Base-by-base conservation (phyloP, 2,329 filamentous ascomycete species). In the Leptographium lundbergii region DNA sequence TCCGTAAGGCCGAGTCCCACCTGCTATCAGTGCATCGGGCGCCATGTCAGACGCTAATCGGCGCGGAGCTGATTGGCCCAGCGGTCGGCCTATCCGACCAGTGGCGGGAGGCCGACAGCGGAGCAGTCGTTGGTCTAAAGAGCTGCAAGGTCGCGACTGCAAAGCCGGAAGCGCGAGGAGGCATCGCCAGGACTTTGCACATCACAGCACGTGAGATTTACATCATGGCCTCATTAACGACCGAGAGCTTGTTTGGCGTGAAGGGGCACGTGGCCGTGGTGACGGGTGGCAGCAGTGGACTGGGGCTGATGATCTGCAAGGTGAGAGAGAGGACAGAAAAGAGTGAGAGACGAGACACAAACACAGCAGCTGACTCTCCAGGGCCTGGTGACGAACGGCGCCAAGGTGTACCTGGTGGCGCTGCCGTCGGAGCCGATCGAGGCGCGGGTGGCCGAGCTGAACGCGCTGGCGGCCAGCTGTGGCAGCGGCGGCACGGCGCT, bases 351-450 rank as follows among this genome's bases (percentile, higher is more conserved):
- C 11, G 22, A 17, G 6, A 13, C 1, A 3, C 4, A 34, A 39
- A 10, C 6, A 17, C 17, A 36, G 1, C 24, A 14, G 27, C 51
- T 45, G 53, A 6, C 64, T 2, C 2, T 1, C 68, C 75, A 70
- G 54, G 66, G 69, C 27, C 66, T 70, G 13, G 81, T 87, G 0
- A 72, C 75, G 60, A 88, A 87, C 69, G 84, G 85, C 61, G 81
- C 80, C 60, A 86, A 80, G 62, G 86, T 89, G 6, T 89, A 88
- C 74, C 85, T 89, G 62, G 83, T 82, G 27, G 85, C 86, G 36
- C 82, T 81, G 19, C 82, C 81, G 51, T 73, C 75, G 29, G 84
- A 83, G 65, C 85, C 86, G 66, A 75, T 86, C 71, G 74, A 77
- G 54, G 81, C 84, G 22, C 79, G 73, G 36, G 79, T 81, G 1